Conservation (phyloP, 306 rosid species). For the Glycine latifolia region DNA sequence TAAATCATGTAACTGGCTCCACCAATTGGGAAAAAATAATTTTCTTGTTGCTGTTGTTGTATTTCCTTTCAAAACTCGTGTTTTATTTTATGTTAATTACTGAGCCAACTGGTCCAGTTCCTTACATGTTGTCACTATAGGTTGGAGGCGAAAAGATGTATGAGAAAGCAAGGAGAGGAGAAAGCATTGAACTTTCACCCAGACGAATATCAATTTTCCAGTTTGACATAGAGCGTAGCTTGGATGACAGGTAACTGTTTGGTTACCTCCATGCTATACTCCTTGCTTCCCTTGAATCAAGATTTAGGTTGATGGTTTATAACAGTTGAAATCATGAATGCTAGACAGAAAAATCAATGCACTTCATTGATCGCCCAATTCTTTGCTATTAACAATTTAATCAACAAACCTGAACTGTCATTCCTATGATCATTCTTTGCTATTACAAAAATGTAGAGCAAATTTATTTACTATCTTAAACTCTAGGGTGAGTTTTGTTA, state of each 20-base stretch:
- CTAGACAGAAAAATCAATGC: not conserved
- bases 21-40: not conserved
- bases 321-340: not conserved
- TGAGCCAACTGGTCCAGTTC: slow-evolving; percentile 35
- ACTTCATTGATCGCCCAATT: slow-evolving; percentile 24
- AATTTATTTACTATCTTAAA: too few relatives aligned
- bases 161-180: slow-evolving; percentile 98
- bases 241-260: slow-evolving; percentile 75
- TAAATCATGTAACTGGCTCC: not conserved
- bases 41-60: not conserved
- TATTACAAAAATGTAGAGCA: too few relatives aligned
- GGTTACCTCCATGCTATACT: slow-evolving; percentile 25
- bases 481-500: too few relatives aligned
- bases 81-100: not conserved
- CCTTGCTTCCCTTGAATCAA: slow-evolving; percentile 19
- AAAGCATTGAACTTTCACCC: slow-evolving; percentile 92
- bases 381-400: slow-evolving; percentile 15
- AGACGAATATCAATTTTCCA: slow-evolving; percentile 87
- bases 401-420: not conserved
- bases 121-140: slow-evolving; percentile 55
- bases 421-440: slow-evolving; percentile 13
- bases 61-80: not conserved
- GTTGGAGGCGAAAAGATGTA: slow-evolving; percentile 98
- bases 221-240: slow-evolving; percentile 92
- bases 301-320: slow-evolving; percentile 8